These are phyloP conservation scores for Trapa incisa DNA, from an alignment of 345 rosid genomes.

Conservation along the genomic window DNA sequence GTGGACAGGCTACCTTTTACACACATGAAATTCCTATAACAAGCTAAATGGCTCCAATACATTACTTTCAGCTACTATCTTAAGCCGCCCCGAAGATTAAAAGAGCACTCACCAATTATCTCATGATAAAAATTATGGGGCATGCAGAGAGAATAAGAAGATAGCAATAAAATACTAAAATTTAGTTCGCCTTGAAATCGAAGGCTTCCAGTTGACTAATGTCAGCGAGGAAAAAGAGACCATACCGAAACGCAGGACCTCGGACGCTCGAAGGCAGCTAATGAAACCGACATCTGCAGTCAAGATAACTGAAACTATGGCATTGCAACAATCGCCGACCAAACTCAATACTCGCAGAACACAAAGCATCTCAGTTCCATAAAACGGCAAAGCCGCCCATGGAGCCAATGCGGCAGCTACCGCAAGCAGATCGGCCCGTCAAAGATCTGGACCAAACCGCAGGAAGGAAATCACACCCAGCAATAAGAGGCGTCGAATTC, in stretches of 20 bases:
- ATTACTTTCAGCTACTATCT: background rate
- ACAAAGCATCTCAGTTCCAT: constrained; percentile 6
- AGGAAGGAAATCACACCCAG: background rate
- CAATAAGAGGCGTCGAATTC: background rate
- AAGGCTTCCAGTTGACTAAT: background rate
- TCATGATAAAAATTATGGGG: background rate
- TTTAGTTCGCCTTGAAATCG: background rate
- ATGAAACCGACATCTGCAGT: constrained; percentile 62
- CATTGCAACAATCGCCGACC: background rate
- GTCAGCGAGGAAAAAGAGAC: background rate
- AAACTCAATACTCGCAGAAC: constrained; percentile 1
- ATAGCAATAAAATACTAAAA: too few relatives aligned
- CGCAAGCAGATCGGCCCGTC: constrained; percentile 1
- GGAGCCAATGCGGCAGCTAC: constrained; percentile 3
- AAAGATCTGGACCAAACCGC: background rate
- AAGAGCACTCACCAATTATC: background rate
- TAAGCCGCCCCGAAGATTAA: background rate
- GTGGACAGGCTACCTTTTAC: background rate
- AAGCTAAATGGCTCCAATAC: background rate
- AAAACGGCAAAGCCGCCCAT: constrained; percentile 5
- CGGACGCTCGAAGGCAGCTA: constrained; percentile 77
- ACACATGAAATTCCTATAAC: background rate
- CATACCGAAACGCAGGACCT: constrained; percentile 59
- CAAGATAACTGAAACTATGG: background rate
- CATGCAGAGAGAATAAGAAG: too few relatives aligned